Base-by-base conservation (phyloP, 768 basidiomycete species). In the Lactarius vividus region DNA sequence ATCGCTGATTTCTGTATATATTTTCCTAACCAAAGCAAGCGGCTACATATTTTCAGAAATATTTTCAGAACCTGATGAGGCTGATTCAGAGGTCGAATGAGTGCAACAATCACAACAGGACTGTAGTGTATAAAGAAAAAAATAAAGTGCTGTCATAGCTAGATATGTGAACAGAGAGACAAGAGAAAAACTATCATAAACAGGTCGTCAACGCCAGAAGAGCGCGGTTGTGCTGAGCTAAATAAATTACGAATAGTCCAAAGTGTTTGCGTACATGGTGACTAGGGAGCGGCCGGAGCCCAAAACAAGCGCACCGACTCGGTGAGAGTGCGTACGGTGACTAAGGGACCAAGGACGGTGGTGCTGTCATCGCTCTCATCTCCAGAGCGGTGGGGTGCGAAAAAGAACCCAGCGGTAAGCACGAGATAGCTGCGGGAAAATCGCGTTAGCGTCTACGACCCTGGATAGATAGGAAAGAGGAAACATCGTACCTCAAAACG, bases 361-460 rank as follows among this genome's bases (percentile, higher is more conserved):
- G n/a, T 58, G 3, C 6, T 46, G 4, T 61, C 61, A 26, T 67
- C 71, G 5, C 33, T 20, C 13, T 75, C 73, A 26, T 69, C 69
- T n/a, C 71, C 69, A 15, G 60, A 9, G 13, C 35, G 60, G 31
- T 75, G 74, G 15, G 92, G 92, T 2, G 93, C 96, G 71, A 87
- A 96, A 80, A 89, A 98, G 80, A 98, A 99, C 26, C 97, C 97
- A 35, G 92, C 85, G 40, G 85, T 77, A 39, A 99, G 86, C 55
- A 98, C 96, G 56, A 98, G 80, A 75, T 99, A 99, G 71, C 95
- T 97, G 73, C 13, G 6, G n/a, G 11, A 59, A 46, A 54, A 52
- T 20, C 23, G 6, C 26, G 39, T 58, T 31, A 49, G n/a, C 40
- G 33, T 65, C 15, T 2, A 26, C 11, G n/a, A 3, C 1, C 31